phyloP scores from a whole-genome alignment of 495 filamentous ascomycete genomes.

The Hypoxylon trugodes region DNA sequence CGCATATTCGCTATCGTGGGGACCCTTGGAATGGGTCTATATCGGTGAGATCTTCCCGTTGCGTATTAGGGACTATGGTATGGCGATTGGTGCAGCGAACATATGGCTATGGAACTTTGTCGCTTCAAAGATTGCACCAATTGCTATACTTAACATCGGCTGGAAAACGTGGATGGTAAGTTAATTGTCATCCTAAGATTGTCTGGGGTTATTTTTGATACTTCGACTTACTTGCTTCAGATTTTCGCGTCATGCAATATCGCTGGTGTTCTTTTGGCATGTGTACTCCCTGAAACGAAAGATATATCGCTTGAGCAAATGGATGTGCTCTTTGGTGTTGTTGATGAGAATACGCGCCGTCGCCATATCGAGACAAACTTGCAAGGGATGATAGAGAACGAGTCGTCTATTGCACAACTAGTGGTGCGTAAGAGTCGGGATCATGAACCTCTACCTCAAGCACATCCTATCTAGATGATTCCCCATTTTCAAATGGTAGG shows the following conservation, averaged over 20 bases:
- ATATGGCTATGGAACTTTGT: conserved; percentile 29
- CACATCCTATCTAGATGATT: too few species aligned
- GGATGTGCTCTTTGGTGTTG: conserved; percentile 49
- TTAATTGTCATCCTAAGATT: not conserved
- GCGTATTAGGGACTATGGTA: conserved; percentile 22
- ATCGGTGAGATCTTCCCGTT: conserved; percentile 22
- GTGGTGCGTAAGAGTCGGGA: too few species aligned
- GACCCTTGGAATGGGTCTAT: conserved; percentile 15
- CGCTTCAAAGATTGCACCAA: conserved; percentile 20
- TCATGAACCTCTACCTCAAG: too few species aligned
- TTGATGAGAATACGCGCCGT: conserved; percentile 19
- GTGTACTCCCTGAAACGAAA: conserved; percentile 1
- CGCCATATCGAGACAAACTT: not conserved
- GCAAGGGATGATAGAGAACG: not conserved
- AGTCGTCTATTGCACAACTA: not conserved
- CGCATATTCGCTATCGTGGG: conserved; percentile 16
- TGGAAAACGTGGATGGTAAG: not conserved
- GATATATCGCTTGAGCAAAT: conserved; percentile 49
- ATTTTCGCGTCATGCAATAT: conserved; percentile 1
- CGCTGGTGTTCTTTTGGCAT: not conserved
- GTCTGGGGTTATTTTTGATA: not conserved
- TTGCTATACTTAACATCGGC: conserved; percentile 8
- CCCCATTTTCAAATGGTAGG: too few species aligned
- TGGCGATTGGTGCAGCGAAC: conserved; percentile 16
- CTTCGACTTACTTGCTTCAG: not conserved